Evolutionary conservation across 371 early-diverging fungal species (phyloP).

Genomic region (Zancudomyces culisetae): DNA sequence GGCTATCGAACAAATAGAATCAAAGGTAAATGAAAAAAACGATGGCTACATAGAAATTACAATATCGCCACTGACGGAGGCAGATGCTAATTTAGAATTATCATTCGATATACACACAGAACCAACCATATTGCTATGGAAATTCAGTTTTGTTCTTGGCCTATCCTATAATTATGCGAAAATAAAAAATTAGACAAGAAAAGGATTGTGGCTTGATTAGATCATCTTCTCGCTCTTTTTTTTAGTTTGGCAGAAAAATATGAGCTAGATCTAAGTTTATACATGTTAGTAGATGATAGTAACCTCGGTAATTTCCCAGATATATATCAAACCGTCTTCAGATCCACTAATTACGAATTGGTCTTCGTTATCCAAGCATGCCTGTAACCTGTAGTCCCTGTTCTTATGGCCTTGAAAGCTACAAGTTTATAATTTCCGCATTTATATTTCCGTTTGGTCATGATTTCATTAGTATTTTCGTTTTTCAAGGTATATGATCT

Average conservation of each 20-base stretch:
- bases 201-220: neutral
- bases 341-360: slow-evolving; percentile 66
- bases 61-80: neutral
- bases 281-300: no score
- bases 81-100: neutral
- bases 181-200: neutral
- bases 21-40: no score
- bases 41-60: no score
- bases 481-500: no score
- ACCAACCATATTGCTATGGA: neutral
- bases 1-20: no score
- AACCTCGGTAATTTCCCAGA: slow-evolving; percentile 73
- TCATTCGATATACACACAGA: neutral
- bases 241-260: no score
- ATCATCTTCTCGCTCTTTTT: no score
- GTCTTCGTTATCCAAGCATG: slow-evolving; percentile 36
- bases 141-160: neutral
- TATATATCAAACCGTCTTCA: slow-evolving; percentile 59
- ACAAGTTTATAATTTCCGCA: neutral
- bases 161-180: neutral
- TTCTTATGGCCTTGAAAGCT: slow-evolving; percentile 57
- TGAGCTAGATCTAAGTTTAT: no score
- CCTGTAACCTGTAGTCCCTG: slow-evolving; percentile 40
- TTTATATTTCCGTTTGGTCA: no score
- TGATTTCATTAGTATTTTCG: no score